A percentile compares a stretch with the other conserved stretches of the same genome.
phyloP scores from a whole-genome alignment of 2,329 filamentous ascomycete species.

The Allantophomopsis lycopodina region DNA sequence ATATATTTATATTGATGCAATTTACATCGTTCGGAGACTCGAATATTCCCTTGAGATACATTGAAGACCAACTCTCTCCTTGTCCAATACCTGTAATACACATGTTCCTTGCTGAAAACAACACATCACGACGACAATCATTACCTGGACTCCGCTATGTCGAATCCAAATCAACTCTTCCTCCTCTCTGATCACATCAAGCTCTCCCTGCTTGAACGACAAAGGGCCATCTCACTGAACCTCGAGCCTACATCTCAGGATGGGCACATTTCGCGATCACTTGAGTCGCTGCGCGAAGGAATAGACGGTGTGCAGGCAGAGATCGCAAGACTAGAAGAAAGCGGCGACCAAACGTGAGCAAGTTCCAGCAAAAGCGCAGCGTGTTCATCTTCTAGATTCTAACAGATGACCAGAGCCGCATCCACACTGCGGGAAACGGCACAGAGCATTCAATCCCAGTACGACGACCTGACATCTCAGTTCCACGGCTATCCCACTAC shows the following conservation, averaged over 20 bases:
- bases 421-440: slow-evolving; percentile 50
- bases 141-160: slow-evolving; percentile 23
- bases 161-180: slow-evolving; percentile 64
- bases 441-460: slow-evolving; percentile 56
- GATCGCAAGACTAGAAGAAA: slow-evolving; percentile 46
- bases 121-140: neutral
- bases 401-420: slow-evolving; percentile 13
- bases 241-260: slow-evolving; percentile 63
- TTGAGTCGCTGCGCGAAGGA: slow-evolving; percentile 76
- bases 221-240: slow-evolving; percentile 70
- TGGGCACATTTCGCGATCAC: slow-evolving; percentile 74
- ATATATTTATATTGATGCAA: too few species aligned
- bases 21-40: too few species aligned
- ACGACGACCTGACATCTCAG: slow-evolving; percentile 63
- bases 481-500: slow-evolving; percentile 53
- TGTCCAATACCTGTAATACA: neutral
- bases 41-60: too few species aligned
- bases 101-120: neutral
- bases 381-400: too few species aligned
- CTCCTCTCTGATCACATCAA: slow-evolving; percentile 95
- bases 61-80: neutral
- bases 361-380: too few species aligned
- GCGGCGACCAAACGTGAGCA: slow-evolving; percentile 20
- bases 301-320: slow-evolving; percentile 57
- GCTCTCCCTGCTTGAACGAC: slow-evolving; percentile 81